Conservation (phyloP, 495 filamentous ascomycete species). For the Talaromyces nanjingensis region DNA sequence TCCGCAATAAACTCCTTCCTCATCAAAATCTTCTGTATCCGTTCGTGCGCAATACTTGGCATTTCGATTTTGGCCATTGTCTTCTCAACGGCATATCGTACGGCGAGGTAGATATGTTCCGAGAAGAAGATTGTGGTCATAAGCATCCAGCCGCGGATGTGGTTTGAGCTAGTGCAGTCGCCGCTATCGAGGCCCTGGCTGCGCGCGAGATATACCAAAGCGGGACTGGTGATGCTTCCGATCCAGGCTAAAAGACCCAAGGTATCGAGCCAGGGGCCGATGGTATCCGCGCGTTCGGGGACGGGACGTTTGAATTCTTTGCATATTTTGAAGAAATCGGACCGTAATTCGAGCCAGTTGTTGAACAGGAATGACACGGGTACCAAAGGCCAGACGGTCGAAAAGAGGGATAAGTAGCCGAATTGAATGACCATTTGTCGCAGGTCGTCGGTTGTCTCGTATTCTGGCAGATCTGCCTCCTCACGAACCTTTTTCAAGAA, state of each 20-base stretch:
- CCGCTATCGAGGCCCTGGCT: slow-evolving; percentile 52
- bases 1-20: slow-evolving; percentile 63
- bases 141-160: slow-evolving; percentile 73
- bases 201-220: slow-evolving; percentile 82
- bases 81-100: slow-evolving; percentile 60
- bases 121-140: slow-evolving; percentile 78
- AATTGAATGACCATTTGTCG: slow-evolving; percentile 95
- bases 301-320: slow-evolving; percentile 81
- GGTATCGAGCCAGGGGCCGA: slow-evolving; percentile 88
- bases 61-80: slow-evolving; percentile 75
- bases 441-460: slow-evolving; percentile 83
- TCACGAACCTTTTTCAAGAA: slow-evolving; percentile 77
- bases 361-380: slow-evolving; percentile 86
- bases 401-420: slow-evolving; percentile 91
- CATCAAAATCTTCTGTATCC: slow-evolving; percentile 63
- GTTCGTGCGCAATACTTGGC: slow-evolving; percentile 75
- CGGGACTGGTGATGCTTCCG: slow-evolving; percentile 77
- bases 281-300: slow-evolving; percentile 82
- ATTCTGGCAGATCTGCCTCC: slow-evolving; percentile 78
- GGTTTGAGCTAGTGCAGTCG: slow-evolving; percentile 34
- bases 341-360: slow-evolving; percentile 93
- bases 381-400: slow-evolving; percentile 85
- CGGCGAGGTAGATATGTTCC: slow-evolving; percentile 77
- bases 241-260: slow-evolving; percentile 88
- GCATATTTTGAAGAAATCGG: slow-evolving; percentile 92